Conservation (phyloP, 106 monocot genomes). For the Agapanthus africanus region DNA sequence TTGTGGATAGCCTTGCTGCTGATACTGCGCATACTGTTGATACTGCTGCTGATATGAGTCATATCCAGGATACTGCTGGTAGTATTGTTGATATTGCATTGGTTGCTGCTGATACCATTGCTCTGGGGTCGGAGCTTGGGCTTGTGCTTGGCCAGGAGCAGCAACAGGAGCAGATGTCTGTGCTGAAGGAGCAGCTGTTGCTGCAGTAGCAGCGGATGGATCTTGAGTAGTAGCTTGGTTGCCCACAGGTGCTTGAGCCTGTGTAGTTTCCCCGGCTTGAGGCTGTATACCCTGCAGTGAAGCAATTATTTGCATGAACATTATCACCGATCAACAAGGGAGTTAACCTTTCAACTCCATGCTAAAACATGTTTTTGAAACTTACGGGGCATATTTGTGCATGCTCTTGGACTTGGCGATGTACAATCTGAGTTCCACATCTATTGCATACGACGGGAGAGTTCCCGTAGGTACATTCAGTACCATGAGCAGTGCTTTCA, state of each 20-base stretch:
- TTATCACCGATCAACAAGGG: too few relatives aligned
- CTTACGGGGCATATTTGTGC: constrained; percentile 88
- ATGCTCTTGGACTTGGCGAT: constrained; percentile 97
- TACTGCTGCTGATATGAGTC: constrained; percentile 76
- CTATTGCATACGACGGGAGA: constrained; percentile 96
- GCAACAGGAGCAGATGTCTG: constrained; percentile 2
- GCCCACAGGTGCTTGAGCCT: constrained; percentile 22
- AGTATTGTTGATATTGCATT: constrained; percentile 77
- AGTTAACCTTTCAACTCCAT: neutral
- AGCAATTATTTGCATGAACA: neutral
- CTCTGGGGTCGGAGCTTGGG: constrained; percentile 36
- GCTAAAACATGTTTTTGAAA: neutral
- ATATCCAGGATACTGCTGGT: constrained; percentile 91
- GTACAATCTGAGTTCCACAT: constrained; percentile 85
- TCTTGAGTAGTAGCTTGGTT: constrained; percentile 31
- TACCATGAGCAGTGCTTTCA: constrained; percentile 69
- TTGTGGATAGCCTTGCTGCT: constrained; percentile 44
- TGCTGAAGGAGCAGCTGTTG: constrained; percentile 1
- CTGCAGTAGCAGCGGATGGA: neutral
- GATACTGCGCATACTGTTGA: constrained; percentile 72
- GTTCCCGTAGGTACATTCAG: constrained; percentile 77
- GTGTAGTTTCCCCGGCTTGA: constrained; percentile 45
- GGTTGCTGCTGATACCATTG: constrained; percentile 93
- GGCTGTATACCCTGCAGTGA: constrained; percentile 63
- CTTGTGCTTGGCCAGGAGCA: neutral